Conservation (phyloP, 2,329 filamentous ascomycete genomes). For the Aspergillus sclerotialis region DNA sequence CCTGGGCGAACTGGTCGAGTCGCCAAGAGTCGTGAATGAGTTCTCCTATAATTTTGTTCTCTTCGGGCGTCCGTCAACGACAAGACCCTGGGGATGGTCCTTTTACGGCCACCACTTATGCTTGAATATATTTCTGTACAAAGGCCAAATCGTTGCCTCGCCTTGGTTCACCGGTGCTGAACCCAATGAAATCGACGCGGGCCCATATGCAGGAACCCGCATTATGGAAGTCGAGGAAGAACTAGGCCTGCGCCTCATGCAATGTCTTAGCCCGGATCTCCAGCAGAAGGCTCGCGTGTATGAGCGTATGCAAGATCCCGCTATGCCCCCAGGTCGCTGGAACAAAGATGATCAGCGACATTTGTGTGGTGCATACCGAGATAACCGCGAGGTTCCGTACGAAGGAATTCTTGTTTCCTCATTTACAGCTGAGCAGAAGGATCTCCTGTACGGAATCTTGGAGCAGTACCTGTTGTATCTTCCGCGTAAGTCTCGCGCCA, state of each 20-base stretch:
- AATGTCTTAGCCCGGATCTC: constrained; percentile 44
- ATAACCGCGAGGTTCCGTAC: constrained; percentile 70
- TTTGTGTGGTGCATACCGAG: constrained; percentile 68
- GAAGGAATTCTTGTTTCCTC: constrained; percentile 56
- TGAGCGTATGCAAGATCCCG: constrained; percentile 54
- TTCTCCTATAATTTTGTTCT: constrained; percentile 70
- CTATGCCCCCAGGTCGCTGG: constrained; percentile 59
- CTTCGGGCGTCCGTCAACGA: constrained; percentile 56
- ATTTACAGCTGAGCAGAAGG: constrained; percentile 40
- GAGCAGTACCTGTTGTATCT: constrained; percentile 63
- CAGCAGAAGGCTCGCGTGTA: constrained; percentile 52
- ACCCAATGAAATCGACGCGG: constrained; percentile 65
- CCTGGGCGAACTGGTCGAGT: constrained; percentile 60
- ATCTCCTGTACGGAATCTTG: constrained; percentile 52
- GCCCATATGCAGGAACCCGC: constrained; percentile 55
- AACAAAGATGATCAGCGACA: constrained; percentile 76
- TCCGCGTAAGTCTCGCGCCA: constrained; percentile 47
- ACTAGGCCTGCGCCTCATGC: constrained; percentile 64
- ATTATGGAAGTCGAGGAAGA: constrained; percentile 61
- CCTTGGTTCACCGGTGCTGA: constrained; percentile 77
- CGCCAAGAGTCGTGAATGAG: constrained; percentile 61
- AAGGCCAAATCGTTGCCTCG: constrained; percentile 58
- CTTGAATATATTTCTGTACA: constrained; percentile 62
- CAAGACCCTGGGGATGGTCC: constrained; percentile 61
- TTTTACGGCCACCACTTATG: constrained; percentile 77